These are phyloP conservation scores for Ziziphus jujuba DNA, from an alignment of 306 rosid species.

Conservation along the genomic window DNA sequence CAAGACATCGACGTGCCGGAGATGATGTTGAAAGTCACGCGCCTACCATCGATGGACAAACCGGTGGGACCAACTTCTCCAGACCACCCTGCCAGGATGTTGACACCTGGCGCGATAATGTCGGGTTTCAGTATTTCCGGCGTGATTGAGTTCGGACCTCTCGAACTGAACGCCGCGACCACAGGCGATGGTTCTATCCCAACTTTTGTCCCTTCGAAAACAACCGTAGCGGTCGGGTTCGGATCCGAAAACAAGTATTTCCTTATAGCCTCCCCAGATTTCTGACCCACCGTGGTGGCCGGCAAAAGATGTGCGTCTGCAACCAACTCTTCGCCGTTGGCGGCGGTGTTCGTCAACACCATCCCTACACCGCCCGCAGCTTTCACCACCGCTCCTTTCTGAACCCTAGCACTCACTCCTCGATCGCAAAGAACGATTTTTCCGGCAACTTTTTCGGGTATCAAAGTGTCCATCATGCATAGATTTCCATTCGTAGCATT, in stretches of 20 bases:
- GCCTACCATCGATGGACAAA: constrained; percentile 43
- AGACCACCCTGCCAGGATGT: constrained; percentile 71
- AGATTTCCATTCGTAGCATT: constrained; percentile 31
- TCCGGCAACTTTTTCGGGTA: constrained; percentile 55
- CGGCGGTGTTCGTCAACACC: constrained; percentile 52
- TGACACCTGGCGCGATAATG: constrained; percentile 78
- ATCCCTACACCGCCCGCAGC: constrained; percentile 74
- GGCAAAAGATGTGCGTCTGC: constrained; percentile 74
- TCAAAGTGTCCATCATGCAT: constrained; percentile 50
- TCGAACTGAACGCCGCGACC: constrained; percentile 75
- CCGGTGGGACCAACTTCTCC: constrained; percentile 40
- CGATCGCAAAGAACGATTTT: constrained; percentile 76
- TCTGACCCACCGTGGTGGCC: constrained; percentile 52
- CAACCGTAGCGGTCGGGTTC: constrained; percentile 46
- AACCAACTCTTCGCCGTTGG: constrained; percentile 60
- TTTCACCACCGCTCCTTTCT: constrained; percentile 64
- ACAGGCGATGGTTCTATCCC: constrained; percentile 70
- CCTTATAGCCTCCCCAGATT: constrained; percentile 38
- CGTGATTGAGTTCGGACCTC: constrained; percentile 66
- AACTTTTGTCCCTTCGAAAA: constrained; percentile 58
- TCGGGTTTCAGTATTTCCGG: constrained; percentile 73
- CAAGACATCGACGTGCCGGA: constrained; percentile 97
- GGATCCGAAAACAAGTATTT: constrained; percentile 43
- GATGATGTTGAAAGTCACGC: constrained; percentile 73
- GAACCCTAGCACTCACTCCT: constrained; percentile 46